These are phyloP conservation scores for Brassica cretica DNA, from an alignment of 345 rosid genomes.

Conservation along the genomic window DNA sequence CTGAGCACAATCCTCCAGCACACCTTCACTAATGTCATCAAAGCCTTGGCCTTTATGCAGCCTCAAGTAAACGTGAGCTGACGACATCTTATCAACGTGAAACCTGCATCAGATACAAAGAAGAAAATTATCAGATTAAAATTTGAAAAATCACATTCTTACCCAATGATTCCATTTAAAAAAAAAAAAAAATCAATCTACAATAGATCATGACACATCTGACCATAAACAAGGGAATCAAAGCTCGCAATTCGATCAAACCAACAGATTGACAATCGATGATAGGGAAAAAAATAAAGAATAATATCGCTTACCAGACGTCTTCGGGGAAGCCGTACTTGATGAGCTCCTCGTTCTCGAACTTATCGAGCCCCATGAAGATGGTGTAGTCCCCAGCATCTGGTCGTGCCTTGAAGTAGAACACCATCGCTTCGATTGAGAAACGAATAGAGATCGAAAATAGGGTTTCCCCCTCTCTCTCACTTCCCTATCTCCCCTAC, in stretches of 20 bases:
- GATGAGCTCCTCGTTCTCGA: conserved; percentile 99
- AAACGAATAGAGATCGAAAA: conserved; percentile 30
- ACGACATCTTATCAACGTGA: conserved; percentile 98
- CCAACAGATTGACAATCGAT: background rate
- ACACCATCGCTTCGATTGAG: conserved; percentile 59
- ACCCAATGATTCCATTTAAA: background rate
- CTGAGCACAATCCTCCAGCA: conserved; percentile 93
- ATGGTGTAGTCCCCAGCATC: conserved; percentile 97
- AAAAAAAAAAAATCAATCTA: background rate
- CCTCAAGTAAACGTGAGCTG: conserved; percentile 96
- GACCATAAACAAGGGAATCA: background rate
- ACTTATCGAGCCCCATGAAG: conserved; percentile 98
- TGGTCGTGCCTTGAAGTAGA: conserved; percentile 93
- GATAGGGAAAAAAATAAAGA: background rate
- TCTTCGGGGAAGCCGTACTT: conserved; percentile 97
- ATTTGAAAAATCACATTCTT: background rate
- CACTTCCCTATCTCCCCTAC: conserved; percentile 18
- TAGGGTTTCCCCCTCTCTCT: conserved; percentile 40
- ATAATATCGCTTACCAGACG: conserved; percentile 56
- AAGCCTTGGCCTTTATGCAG: conserved; percentile 82
- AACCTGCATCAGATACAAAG: conserved; percentile 57
- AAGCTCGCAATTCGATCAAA: conserved; percentile 12
- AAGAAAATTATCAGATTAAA: background rate
- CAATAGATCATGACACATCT: background rate
- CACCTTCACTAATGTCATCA: conserved; percentile 81